A percentile compares a stretch with the other conserved stretches of the same genome.
These are phyloP conservation scores for Colletotrichum destructivum DNA, from an alignment of 2,329 filamentous ascomycete genomes.

Conservation along the genomic window DNA sequence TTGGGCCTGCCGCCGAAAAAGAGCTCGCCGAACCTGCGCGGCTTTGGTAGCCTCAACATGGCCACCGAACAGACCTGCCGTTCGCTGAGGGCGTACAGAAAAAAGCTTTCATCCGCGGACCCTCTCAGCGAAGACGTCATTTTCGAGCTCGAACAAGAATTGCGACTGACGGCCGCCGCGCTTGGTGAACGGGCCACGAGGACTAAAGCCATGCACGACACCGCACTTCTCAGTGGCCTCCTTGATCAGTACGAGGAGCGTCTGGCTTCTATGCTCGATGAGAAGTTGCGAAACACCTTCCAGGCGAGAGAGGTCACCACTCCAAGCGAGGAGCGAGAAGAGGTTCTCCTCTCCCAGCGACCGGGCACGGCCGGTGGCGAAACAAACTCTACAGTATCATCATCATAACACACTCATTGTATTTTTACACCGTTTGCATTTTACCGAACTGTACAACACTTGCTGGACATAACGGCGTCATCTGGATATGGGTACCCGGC, in stretches of 20 bases:
- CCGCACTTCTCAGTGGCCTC: constrained; percentile 70
- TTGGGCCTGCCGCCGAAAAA: constrained; percentile 64
- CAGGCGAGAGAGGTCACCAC: constrained; percentile 50
- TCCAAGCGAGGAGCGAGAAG: constrained; percentile 53
- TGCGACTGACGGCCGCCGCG: constrained; percentile 74
- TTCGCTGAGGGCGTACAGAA: constrained; percentile 73
- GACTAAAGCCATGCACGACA: constrained; percentile 70
- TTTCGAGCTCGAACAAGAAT: constrained; percentile 75
- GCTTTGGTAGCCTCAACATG: constrained; percentile 71
- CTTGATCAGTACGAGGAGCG: constrained; percentile 83
- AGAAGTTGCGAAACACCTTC: constrained; percentile 72
- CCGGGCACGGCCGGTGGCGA: constrained; percentile 26
- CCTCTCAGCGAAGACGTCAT: constrained; percentile 70
- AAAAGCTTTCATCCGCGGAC: constrained; percentile 72
- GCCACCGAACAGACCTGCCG: constrained; percentile 77
- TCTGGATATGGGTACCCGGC: constrained; percentile 21
- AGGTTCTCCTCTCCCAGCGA: constrained; percentile 47
- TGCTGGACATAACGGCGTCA: constrained; percentile 28
- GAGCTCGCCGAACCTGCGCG: constrained; percentile 63
- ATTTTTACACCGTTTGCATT: constrained; percentile 9
- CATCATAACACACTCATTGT: constrained; percentile 42
- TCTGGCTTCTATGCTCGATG: constrained; percentile 79
- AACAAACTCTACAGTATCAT: constrained; percentile 44
- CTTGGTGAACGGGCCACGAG: constrained; percentile 71
- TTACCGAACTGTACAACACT: constrained; percentile 32